Conservation (phyloP, 192 early-diverging fungal species). For the Backusella australiensis region DNA sequence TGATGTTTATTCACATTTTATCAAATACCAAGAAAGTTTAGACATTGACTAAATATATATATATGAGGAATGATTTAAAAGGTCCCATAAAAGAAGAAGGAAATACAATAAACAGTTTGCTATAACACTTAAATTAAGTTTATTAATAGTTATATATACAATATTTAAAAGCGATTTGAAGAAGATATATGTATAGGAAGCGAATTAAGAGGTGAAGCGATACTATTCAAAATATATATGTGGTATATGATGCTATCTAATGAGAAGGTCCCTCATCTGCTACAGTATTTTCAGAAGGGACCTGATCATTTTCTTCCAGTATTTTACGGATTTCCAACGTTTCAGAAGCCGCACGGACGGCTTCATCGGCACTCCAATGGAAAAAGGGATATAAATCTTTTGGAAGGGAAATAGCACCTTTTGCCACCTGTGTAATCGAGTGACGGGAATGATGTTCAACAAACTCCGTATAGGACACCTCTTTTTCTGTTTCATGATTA, state of each 20-base stretch:
- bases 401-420: slow-evolving; percentile 19
- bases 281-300: not conserved
- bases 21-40: too few species aligned
- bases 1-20: too few species aligned
- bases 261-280: not conserved
- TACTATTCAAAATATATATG: not conserved
- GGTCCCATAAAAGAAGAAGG: too few species aligned
- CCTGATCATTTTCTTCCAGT: not conserved
- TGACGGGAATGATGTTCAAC: not conserved
- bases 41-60: too few species aligned
- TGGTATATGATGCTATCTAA: not conserved
- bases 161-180: not conserved
- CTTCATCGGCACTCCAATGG: slow-evolving; percentile 38
- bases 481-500: not conserved
- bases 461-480: not conserved
- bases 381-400: slow-evolving; percentile 37
- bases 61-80: too few species aligned
- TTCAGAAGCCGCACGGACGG: slow-evolving; percentile 25
- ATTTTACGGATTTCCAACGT: not conserved
- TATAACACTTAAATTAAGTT: not conserved
- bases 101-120: not conserved
- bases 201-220: not conserved
- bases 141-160: not conserved
- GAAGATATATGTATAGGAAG: not conserved
- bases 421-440: not conserved